Conservation (phyloP, 2,329 filamentous ascomycete genomes). For the Aspergillus fumigatiaffinis region DNA sequence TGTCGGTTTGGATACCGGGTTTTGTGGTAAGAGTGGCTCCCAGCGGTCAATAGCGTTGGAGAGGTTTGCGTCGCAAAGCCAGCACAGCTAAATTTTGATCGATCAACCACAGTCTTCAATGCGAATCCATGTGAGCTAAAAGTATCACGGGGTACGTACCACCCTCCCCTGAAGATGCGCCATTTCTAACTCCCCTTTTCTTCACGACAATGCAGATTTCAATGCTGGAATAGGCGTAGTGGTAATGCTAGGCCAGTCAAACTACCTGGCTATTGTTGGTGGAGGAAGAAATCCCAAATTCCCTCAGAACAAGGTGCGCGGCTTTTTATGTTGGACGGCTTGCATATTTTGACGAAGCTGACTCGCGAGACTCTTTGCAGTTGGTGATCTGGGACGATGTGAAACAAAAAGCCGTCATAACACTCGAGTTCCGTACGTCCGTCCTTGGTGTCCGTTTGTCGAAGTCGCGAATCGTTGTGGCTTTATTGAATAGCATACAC, state of each 20-base stretch:
- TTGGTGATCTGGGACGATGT: slow-evolving; percentile 90
- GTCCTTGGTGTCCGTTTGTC: slow-evolving; percentile 77
- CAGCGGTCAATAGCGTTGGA: slow-evolving; percentile 2
- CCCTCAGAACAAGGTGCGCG: slow-evolving; percentile 71
- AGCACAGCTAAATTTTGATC: slow-evolving; percentile 14
- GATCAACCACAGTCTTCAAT: slow-evolving; percentile 59
- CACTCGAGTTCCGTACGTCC: slow-evolving; percentile 72
- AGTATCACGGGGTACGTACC: slow-evolving; percentile 52
- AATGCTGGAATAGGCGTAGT: slow-evolving; percentile 77
- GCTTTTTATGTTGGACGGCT: not conserved
- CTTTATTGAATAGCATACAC: slow-evolving; percentile 75
- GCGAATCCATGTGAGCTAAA: slow-evolving; percentile 68
- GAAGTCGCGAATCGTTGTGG: slow-evolving; percentile 71
- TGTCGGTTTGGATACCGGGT: slow-evolving; percentile 79
- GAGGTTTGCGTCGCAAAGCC: not conserved
- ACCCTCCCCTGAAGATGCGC: not conserved
- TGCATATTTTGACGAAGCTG: not conserved
- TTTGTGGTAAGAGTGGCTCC: slow-evolving; percentile 61
- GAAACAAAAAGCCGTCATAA: slow-evolving; percentile 70
- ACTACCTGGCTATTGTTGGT: slow-evolving; percentile 84
- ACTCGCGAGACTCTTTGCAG: slow-evolving; percentile 17
- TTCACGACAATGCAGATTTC: slow-evolving; percentile 54
- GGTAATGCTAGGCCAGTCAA: slow-evolving; percentile 81
- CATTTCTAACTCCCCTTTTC: not conserved
- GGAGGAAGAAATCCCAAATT: slow-evolving; percentile 83